phyloP scores from a whole-genome alignment of 148 eudicot genomes.

The Arbutus unedo region DNA sequence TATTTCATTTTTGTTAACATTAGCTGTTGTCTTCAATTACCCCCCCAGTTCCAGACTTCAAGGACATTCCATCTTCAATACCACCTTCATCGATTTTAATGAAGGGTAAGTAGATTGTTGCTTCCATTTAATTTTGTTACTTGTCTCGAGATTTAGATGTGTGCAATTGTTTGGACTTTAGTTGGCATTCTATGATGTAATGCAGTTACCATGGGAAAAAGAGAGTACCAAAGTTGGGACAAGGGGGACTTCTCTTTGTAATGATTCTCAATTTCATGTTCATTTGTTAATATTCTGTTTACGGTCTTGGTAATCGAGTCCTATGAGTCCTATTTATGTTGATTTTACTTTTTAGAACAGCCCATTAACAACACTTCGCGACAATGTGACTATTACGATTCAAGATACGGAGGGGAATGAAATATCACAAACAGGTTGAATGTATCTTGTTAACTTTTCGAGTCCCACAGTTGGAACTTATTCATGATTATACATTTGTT shows the following conservation, averaged over 20 bases:
- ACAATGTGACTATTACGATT: conserved; percentile 54
- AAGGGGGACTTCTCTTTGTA: conserved; percentile 78
- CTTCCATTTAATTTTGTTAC: not conserved
- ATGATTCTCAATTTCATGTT: conserved; percentile 23
- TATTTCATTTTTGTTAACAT: not conserved
- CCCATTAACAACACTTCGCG: conserved; percentile 60
- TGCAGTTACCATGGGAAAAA: conserved; percentile 91
- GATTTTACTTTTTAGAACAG: conserved; percentile 33
- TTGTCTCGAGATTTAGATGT: not conserved
- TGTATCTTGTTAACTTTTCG: not conserved
- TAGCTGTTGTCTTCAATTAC: not conserved
- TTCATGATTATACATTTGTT: not conserved
- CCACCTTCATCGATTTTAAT: conserved; percentile 50
- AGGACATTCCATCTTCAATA: conserved; percentile 46
- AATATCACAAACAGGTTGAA: conserved; percentile 60
- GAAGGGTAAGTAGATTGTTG: conserved; percentile 44
- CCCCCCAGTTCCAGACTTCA: conserved; percentile 55
- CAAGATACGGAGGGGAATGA: conserved; percentile 70
- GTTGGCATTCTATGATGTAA: conserved; percentile 8
- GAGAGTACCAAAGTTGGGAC: conserved; percentile 45
- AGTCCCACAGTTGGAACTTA: not conserved
- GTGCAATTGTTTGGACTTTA: conserved; percentile 3
- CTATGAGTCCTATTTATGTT: not conserved
- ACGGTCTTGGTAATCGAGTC: conserved; percentile 7
- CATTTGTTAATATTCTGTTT: not conserved